A percentile compares a stretch with the other conserved stretches of the same genome.
phyloP scores from a whole-genome alignment of 768 basidiomycete genomes.

The Suillus placidus region DNA sequence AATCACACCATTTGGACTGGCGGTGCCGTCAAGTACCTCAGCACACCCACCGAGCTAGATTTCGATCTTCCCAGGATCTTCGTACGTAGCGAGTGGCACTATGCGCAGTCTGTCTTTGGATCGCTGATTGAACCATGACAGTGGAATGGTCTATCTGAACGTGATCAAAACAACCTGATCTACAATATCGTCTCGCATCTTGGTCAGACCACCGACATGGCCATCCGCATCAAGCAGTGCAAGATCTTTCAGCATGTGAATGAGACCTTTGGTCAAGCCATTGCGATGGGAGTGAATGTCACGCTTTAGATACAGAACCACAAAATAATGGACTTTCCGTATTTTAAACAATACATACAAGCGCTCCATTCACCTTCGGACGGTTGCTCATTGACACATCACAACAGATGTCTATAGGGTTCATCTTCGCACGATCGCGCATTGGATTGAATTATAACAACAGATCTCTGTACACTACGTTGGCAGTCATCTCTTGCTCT shows the following conservation, averaged over 20 bases:
- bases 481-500: no score
- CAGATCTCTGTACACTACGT: no score
- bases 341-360: neutral
- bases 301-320: slow-evolving; percentile 10
- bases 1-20: slow-evolving; percentile 45
- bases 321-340: neutral
- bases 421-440: no score
- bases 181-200: slow-evolving; percentile 43
- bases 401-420: no score
- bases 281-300: slow-evolving; percentile 37
- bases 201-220: slow-evolving; percentile 32
- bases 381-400: no score
- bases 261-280: slow-evolving; percentile 35
- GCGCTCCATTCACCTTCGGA: no score
- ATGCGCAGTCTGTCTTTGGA: neutral
- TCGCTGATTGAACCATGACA: slow-evolving; percentile 1
- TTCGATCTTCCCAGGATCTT: slow-evolving; percentile 43
- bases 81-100: slow-evolving; percentile 13
- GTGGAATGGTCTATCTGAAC: slow-evolving; percentile 38
- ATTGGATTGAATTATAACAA: no score
- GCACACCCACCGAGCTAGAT: slow-evolving; percentile 39
- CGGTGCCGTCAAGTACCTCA: slow-evolving; percentile 41
- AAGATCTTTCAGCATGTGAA: slow-evolving; percentile 42
- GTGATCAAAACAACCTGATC: slow-evolving; percentile 40
- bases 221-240: slow-evolving; percentile 35